These are phyloP conservation scores for Xylaria sp. DNA, from an alignment of 2,329 filamentous ascomycete genomes.

Conservation along the genomic window DNA sequence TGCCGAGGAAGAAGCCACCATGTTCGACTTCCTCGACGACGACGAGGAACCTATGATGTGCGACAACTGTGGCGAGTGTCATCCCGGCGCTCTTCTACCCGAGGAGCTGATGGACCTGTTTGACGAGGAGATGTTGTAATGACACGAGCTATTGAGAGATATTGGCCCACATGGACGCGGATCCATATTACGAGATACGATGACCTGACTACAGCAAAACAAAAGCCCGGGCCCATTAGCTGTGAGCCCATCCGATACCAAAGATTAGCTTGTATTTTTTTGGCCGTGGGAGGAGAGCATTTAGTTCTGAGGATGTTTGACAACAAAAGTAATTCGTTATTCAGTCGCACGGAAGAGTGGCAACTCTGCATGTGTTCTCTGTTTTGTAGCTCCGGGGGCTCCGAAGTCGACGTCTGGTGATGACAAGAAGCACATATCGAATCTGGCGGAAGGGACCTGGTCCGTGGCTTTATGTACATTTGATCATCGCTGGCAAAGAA, in stretches of 20 bases:
- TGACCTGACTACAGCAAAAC: constrained; percentile 11
- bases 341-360: not conserved
- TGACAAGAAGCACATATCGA: constrained; percentile 50
- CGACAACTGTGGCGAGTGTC: constrained; percentile 48
- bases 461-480: constrained; percentile 53
- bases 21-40: constrained; percentile 46
- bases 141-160: not conserved
- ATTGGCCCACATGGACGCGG: not conserved
- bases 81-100: constrained; percentile 47
- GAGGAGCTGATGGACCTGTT: constrained; percentile 47
- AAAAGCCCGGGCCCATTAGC: constrained; percentile 13
- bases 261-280: constrained; percentile 36
- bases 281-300: constrained; percentile 21
- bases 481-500: constrained; percentile 49
- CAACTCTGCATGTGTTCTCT: constrained; percentile 6
- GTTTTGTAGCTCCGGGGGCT: not conserved
- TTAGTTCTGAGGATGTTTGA: not conserved
- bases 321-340: constrained; percentile 16
- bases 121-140: constrained; percentile 35
- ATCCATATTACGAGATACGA: constrained; percentile 15
- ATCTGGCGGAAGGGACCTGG: constrained; percentile 47
- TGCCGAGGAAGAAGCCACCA: constrained; percentile 46
- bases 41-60: constrained; percentile 44
- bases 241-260: constrained; percentile 42
- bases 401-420: constrained; percentile 45